A percentile compares a stretch with the other conserved stretches of the same genome.
These are phyloP conservation scores for Singerocomus inundabilis DNA, from an alignment of 1,284 basidiomycete genomes.

Conservation along the genomic window DNA sequence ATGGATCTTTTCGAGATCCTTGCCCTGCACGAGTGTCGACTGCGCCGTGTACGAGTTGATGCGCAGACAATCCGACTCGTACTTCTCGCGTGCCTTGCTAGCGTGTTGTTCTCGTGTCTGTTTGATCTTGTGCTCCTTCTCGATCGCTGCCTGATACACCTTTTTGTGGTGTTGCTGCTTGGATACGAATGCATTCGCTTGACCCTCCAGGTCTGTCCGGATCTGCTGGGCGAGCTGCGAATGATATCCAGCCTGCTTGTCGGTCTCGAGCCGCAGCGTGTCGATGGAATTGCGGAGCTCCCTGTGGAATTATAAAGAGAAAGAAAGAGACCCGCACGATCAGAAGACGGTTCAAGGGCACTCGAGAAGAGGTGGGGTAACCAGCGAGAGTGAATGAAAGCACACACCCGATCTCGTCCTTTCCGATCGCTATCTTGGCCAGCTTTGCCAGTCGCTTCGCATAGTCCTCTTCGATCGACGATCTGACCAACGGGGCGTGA, in stretches of 20 bases:
- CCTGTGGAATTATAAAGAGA: constrained; percentile 51
- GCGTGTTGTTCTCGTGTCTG: constrained; percentile 83
- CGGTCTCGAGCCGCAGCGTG: constrained; percentile 79
- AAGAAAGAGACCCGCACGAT: constrained; percentile 2
- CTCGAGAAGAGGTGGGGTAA: background rate
- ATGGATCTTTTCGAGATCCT: constrained; percentile 89
- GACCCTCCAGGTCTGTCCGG: constrained; percentile 74
- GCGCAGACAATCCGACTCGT: constrained; percentile 90
- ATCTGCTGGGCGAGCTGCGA: constrained; percentile 71
- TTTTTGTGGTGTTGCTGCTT: constrained; percentile 78
- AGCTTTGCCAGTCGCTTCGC: constrained; percentile 85
- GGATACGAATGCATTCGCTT: constrained; percentile 59
- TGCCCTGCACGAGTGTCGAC: constrained; percentile 89
- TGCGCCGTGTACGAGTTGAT: constrained; percentile 98
- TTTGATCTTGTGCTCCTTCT: constrained; percentile 87
- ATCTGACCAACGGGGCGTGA: constrained; percentile 34
- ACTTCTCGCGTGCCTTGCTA: constrained; percentile 88
- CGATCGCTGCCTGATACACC: constrained; percentile 68
- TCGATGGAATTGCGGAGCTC: constrained; percentile 80
- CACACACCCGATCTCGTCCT: constrained; percentile 87
- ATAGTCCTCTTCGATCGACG: constrained; percentile 92
- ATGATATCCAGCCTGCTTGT: constrained; percentile 75
- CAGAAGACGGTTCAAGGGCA: constrained; percentile 5
- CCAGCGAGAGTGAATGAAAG: background rate
- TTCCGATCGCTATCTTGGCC: constrained; percentile 74